Conservation (phyloP, 495 filamentous ascomycete species). For the Oleoguttula mirabilis region DNA sequence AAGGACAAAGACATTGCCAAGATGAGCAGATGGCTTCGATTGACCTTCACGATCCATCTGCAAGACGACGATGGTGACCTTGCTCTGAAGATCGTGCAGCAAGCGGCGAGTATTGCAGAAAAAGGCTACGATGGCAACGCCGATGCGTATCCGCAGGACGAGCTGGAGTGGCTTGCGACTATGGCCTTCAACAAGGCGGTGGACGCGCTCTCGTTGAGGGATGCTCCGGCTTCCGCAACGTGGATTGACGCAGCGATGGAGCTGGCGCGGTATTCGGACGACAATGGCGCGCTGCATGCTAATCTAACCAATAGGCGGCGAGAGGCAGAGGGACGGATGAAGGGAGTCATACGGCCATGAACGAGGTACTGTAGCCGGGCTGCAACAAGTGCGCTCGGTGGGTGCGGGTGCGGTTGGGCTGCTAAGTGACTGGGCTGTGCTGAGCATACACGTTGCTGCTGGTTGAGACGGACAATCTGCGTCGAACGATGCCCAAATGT, state of each 20-base stretch:
- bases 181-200: constrained; percentile 65
- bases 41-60: constrained; percentile 55
- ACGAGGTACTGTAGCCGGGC: no score
- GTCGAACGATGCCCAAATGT: background rate
- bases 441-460: no score
- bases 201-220: constrained; percentile 50
- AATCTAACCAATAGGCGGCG: constrained; percentile 8
- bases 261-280: constrained; percentile 14
- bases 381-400: no score
- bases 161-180: constrained; percentile 67
- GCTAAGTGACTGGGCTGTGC: no score
- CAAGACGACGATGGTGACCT: constrained; percentile 22
- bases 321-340: constrained; percentile 4
- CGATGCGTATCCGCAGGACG: constrained; percentile 49
- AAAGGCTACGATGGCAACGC: constrained; percentile 2
- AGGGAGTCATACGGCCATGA: background rate
- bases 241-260: constrained; percentile 18
- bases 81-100: constrained; percentile 27
- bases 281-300: constrained; percentile 16
- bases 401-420: no score
- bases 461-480: background rate
- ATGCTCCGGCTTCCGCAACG: constrained; percentile 34
- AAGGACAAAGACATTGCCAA: constrained; percentile 39
- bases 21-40: constrained; percentile 60
- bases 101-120: constrained; percentile 27